Percentiles rank a stretch among this genome's conserved stretches.
Conservation (phyloP, 2,329 filamentous ascomycete genomes). For the Erysiphe pulchra region DNA sequence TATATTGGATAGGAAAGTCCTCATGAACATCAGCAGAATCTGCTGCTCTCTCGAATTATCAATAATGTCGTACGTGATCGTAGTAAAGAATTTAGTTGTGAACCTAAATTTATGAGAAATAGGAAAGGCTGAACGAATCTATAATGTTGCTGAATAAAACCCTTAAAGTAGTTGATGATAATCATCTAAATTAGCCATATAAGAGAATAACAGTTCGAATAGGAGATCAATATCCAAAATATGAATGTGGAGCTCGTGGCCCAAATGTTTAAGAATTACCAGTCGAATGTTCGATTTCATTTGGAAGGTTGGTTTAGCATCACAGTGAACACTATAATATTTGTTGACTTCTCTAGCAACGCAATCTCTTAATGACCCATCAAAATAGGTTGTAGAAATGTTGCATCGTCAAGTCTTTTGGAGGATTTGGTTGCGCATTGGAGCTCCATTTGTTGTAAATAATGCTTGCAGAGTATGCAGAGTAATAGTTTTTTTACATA, state of each 20-base stretch:
- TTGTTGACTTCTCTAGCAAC: constrained; percentile 29
- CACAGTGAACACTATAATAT: neutral
- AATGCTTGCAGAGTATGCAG: too few relatives aligned
- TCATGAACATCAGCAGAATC: constrained; percentile 89
- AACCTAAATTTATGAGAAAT: neutral
- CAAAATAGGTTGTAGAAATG: constrained; percentile 16
- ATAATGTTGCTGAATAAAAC: constrained; percentile 80
- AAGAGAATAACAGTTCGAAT: neutral
- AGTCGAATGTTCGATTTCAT: constrained; percentile 92
- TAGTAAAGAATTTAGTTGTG: too few relatives aligned
- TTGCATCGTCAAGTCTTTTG: too few relatives aligned
- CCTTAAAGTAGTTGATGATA: constrained; percentile 35
- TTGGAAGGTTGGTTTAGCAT: constrained; percentile 47
- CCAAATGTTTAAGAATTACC: constrained; percentile 99
- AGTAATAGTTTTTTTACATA: too few relatives aligned
- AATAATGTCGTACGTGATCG: constrained; percentile 59
- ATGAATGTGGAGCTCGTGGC: constrained; percentile 97
- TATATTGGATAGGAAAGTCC: constrained; percentile 47
- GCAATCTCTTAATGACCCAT: constrained; percentile 57
- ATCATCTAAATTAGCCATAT: too few relatives aligned
- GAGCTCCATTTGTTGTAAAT: too few relatives aligned
- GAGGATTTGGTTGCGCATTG: too few relatives aligned
- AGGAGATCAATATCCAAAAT: constrained; percentile 92
- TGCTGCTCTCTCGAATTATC: constrained; percentile 83
- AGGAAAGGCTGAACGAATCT: constrained; percentile 96